These are phyloP conservation scores for Pseudogymnoascus sp. DNA, from an alignment of 2,329 filamentous ascomycete genomes.

Conservation along the genomic window DNA sequence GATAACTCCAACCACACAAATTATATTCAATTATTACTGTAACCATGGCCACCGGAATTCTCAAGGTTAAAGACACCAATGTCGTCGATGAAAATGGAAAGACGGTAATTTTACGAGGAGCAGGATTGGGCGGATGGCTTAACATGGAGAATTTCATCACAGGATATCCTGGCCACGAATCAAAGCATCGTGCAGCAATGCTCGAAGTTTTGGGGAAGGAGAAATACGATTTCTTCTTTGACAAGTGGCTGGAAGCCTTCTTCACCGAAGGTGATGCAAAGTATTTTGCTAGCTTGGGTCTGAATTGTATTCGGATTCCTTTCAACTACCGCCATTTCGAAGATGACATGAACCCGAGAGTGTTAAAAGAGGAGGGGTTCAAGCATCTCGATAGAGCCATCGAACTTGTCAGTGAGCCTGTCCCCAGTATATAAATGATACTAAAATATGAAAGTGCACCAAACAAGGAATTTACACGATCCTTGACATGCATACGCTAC, in stretches of 20 bases:
- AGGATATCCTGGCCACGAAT: constrained; percentile 49
- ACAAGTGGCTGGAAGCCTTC: constrained; percentile 46
- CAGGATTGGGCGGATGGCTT: constrained; percentile 35
- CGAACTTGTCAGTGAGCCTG: constrained; percentile 27
- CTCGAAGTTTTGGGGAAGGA: constrained; percentile 42
- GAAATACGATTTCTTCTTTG: constrained; percentile 50
- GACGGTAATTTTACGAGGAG: constrained; percentile 31
- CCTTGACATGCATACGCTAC: constrained; percentile 40
- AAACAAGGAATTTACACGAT: constrained; percentile 41
- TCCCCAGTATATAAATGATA: not conserved
- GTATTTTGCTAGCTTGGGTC: constrained; percentile 43
- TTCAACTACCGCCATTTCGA: constrained; percentile 49
- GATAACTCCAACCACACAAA: not conserved
- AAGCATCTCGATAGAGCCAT: constrained; percentile 39
- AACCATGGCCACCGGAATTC: constrained; percentile 22
- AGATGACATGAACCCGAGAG: constrained; percentile 38
- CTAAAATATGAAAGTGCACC: constrained; percentile 20
- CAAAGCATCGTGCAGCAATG: constrained; percentile 44
- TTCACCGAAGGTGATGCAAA: constrained; percentile 48
- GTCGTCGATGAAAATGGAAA: constrained; percentile 29
- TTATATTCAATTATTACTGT: not conserved
- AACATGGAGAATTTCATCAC: constrained; percentile 54
- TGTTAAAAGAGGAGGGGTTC: constrained; percentile 37
- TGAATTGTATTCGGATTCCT: constrained; percentile 49
- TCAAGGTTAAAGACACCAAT: constrained; percentile 28